Evolutionary conservation across 2,329 filamentous ascomycete genomes (phyloP).

Genomic region (Penicillium paneum): DNA sequence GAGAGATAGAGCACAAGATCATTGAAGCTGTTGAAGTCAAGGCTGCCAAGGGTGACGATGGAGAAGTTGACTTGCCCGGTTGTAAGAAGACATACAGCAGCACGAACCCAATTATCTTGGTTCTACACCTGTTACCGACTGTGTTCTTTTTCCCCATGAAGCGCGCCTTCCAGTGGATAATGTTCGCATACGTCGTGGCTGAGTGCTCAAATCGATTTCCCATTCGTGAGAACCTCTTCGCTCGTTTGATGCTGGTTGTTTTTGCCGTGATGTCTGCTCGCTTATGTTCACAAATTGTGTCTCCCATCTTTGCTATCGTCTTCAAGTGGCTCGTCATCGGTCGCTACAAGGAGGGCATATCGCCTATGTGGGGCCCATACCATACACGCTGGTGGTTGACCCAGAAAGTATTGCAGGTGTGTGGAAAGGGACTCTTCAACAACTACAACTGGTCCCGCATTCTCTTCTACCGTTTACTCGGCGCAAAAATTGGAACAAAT

Average conservation of each 20-base stretch:
- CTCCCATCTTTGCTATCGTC: slow-evolving; percentile 49
- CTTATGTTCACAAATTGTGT: slow-evolving; percentile 38
- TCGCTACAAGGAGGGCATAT: slow-evolving; percentile 52
- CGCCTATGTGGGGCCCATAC: slow-evolving; percentile 59
- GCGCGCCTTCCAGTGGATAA: slow-evolving; percentile 52
- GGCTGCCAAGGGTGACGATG: slow-evolving; percentile 10
- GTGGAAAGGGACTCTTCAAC: slow-evolving; percentile 40
- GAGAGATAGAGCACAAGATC: slow-evolving; percentile 31
- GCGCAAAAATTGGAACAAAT: slow-evolving; percentile 52
- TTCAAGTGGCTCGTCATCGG: slow-evolving; percentile 58
- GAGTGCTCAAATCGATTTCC: slow-evolving; percentile 32
- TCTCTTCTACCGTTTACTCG: slow-evolving; percentile 53
- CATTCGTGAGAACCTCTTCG: slow-evolving; percentile 42
- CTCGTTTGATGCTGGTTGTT: slow-evolving; percentile 51
- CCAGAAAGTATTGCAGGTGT: slow-evolving; percentile 52
- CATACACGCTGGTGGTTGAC: slow-evolving; percentile 60
- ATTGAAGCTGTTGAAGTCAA: slow-evolving; percentile 11
- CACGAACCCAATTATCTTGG: slow-evolving; percentile 49
- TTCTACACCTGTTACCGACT: slow-evolving; percentile 53
- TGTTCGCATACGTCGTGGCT: slow-evolving; percentile 50
- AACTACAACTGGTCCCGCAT: slow-evolving; percentile 37
- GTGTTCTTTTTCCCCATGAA: slow-evolving; percentile 51
- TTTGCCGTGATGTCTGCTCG: slow-evolving; percentile 47
- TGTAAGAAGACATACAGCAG: slow-evolving; percentile 44
- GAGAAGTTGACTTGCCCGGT: slow-evolving; percentile 32